Base-by-base conservation (phyloP, 2,329 filamentous ascomycete genomes). In the Lanzia echinophila region DNA sequence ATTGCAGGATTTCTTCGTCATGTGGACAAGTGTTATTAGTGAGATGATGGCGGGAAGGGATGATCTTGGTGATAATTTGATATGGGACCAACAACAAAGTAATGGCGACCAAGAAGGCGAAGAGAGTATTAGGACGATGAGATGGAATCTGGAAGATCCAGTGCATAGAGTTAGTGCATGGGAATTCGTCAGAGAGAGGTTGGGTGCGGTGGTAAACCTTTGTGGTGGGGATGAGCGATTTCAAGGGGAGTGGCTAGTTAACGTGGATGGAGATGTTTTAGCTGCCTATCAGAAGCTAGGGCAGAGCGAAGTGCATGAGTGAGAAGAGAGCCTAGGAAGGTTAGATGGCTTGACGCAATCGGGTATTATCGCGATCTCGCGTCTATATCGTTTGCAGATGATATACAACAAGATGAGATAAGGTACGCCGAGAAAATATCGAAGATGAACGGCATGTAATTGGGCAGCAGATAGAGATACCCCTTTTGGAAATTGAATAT, bases 1-100 rank as follows among this genome's bases (percentile, higher is more conserved):
- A 36, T 73, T 94, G 53, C 88, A 94, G 67, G 85, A 85, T 63
- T 83, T 88, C 63, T 82, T 94, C 63, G 76, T 77, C 1, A 78
- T 90, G 71, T 94, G 88, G 88, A 87, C 84, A 1, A 81, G 79
- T 58, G 78, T 88, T 1, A 73, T 91, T 31, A 71, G 72, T 1
- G 84, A 90, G 62, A 71, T 91, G 47, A 75, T 84, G 50, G 83
- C 85, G 44, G 81, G 81, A 22, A 73, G 75, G 39, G 74, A 75
- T 24, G 74, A 77, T 45, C 75, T 70, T 2, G 68, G 69, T 1
- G 81, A 84, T 64, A 73, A 71, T 50, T 70, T 81, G n/a, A 72
- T 83, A 12, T 76, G 75, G 71, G 65, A 71, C 0, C 56, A 65
- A 2, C 58, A 67, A 2, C 58, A 67, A 7, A 72, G 75, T 57